phyloP scores from a whole-genome alignment of 306 rosid species.

The Begonia fuchsioides region DNA sequence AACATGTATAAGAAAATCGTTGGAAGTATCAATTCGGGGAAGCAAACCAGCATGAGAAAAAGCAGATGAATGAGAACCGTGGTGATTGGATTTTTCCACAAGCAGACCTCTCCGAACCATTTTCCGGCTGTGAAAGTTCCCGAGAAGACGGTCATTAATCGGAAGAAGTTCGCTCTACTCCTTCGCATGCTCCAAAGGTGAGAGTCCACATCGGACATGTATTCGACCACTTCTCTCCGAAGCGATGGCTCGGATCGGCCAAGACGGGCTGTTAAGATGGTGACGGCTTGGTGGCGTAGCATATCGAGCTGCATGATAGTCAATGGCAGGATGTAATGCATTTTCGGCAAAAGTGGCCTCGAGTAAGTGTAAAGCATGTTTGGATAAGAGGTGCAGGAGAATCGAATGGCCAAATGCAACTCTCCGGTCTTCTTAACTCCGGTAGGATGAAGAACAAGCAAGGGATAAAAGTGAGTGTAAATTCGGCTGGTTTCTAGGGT shows the following conservation, averaged over 20 bases:
- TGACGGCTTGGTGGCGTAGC: slow-evolving; percentile 37
- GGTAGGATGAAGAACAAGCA: slow-evolving; percentile 29
- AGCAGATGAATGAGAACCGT: slow-evolving; percentile 36
- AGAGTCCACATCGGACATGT: slow-evolving; percentile 44
- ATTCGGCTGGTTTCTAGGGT: slow-evolving; percentile 22
- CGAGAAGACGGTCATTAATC: slow-evolving; percentile 33
- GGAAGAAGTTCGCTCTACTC: slow-evolving; percentile 33
- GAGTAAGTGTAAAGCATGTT: slow-evolving; percentile 34
- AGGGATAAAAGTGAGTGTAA: slow-evolving; percentile 36
- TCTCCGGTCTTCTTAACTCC: slow-evolving; percentile 47
- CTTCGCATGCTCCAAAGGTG: slow-evolving; percentile 46
- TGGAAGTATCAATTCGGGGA: slow-evolving; percentile 35
- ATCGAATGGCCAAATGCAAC: slow-evolving; percentile 36
- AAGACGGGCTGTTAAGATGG: slow-evolving; percentile 33
- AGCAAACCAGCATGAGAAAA: slow-evolving; percentile 40
- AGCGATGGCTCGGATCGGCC: slow-evolving; percentile 40
- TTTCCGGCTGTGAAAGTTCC: slow-evolving; percentile 28
- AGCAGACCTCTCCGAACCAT: slow-evolving; percentile 35
- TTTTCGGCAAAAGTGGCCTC: slow-evolving; percentile 32
- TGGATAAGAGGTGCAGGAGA: slow-evolving; percentile 30
- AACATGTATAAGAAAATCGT: slow-evolving; percentile 39
- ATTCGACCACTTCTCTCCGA: slow-evolving; percentile 34
- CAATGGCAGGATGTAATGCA: slow-evolving; percentile 37
- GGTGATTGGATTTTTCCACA: slow-evolving; percentile 38
- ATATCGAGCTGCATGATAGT: slow-evolving; percentile 26